A percentile compares a stretch with the other conserved stretches of the same genome.
Conservation (phyloP, 2,329 filamentous ascomycete species). For the Fusarium pseudoanthophilum region DNA sequence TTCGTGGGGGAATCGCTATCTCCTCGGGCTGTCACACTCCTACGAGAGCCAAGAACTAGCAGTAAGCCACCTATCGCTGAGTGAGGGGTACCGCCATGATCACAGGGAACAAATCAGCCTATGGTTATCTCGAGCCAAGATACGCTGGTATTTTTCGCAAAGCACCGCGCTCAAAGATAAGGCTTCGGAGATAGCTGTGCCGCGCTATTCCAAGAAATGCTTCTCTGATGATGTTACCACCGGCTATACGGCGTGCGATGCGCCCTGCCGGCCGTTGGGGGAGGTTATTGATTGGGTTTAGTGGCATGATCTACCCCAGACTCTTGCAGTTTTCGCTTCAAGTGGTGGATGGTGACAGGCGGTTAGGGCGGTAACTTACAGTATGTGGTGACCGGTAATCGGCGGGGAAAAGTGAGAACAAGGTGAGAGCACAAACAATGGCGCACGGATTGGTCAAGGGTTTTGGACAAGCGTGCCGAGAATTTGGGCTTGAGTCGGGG, state of each 20-base stretch:
- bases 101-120: slow-evolving; percentile 7
- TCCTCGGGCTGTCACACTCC: slow-evolving; percentile 2
- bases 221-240: neutral
- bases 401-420: neutral
- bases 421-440: neutral
- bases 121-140: slow-evolving; percentile 13
- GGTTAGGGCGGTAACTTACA: neutral
- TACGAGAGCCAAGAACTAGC: slow-evolving; percentile 23
- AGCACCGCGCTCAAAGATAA: slow-evolving; percentile 5
- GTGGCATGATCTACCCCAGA: slow-evolving; percentile 11
- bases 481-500: neutral
- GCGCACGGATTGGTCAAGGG: too few species aligned
- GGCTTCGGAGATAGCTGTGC: slow-evolving; percentile 7
- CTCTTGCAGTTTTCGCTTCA: neutral
- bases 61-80: slow-evolving; percentile 13
- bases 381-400: neutral
- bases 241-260: neutral
- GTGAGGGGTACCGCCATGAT: slow-evolving; percentile 26
- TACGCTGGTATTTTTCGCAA: neutral
- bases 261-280: neutral
- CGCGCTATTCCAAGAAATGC: neutral
- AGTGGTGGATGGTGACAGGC: neutral
- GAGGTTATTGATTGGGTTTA: neutral
- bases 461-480: neutral
- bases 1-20: neutral